Evolutionary conservation across 73 alveolate species (phyloP), one percentile per base, ranked within the genome.

Genomic region (Paramecium pentaurelia): DNA sequence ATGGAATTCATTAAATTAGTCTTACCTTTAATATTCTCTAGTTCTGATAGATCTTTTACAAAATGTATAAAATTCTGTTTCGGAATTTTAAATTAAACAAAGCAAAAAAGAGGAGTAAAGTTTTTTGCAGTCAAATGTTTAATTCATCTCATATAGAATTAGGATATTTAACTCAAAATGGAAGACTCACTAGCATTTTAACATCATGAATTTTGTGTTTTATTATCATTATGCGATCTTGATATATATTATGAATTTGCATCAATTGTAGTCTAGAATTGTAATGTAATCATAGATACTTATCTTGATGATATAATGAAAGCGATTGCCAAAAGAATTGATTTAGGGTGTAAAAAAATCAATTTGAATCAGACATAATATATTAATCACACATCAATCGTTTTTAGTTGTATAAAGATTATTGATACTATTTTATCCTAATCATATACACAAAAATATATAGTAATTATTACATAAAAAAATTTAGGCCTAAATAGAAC

Each of bases 271-370:
- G 6, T 73, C 6, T 14, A 73, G 22, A 73, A 34, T 36, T 73
- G 87, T 8, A 73, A 73, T 73, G 9, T 73, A 10, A 22, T 73
- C 3, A 28, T 73, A 36, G 87, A 73, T 38, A 73, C 58, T 4
- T 73, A 73, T 12, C 47, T 73, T 3, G 87, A 73, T 73, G 60
- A 40, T 16, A 73, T 73, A 73, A 73, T 73, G 87, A 37, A 73
- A 9, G 16, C 87, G 6, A 10, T 73, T 30, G n/a, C 20, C 9
- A 73, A 11, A 38, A 73, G 87, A 20, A 73, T 73, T 73, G 87
- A 37, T 2, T 73, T 73, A 10, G 87, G 87, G 2, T 37, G 58
- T 22, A 73, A 73, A 37, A 73, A 73, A 38, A 64, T 64, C 11
- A 40, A 27, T 10, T 12, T 37, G 34, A 73, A 73, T 73, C 47